Evolutionary conservation across 208 protist genomes (phyloP).

Genomic region (Crithidia expoeki): DNA sequence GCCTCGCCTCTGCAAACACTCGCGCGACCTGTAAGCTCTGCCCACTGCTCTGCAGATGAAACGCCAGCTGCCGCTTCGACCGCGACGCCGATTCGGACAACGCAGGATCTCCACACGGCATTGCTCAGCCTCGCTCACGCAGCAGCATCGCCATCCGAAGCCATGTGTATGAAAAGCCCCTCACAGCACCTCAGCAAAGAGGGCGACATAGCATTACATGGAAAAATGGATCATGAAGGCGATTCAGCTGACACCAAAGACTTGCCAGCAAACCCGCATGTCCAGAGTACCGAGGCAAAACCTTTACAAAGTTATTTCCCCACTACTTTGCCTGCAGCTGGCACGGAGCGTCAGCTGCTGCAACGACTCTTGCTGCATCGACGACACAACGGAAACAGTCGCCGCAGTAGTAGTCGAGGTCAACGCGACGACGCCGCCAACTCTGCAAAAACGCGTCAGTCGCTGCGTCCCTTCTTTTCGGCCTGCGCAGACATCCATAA

Average conservation of each 20-base stretch:
- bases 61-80: too few species aligned
- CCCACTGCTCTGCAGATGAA: background rate
- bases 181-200: too few species aligned
- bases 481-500: background rate
- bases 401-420: background rate
- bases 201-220: too few species aligned
- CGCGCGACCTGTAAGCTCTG: background rate
- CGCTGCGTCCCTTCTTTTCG: background rate
- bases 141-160: background rate
- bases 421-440: background rate
- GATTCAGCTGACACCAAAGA: background rate
- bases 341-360: conserved; percentile 17
- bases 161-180: background rate
- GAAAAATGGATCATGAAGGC: too few species aligned
- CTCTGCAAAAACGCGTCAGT: background rate
- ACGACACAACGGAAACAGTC: background rate
- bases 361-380: conserved; percentile 29
- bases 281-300: background rate
- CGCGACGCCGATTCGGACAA: conserved; percentile 13
- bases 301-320: background rate
- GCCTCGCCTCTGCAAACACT: background rate
- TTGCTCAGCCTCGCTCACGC: conserved; percentile 26
- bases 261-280: background rate
- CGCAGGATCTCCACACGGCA: conserved; percentile 29
- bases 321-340: background rate